Base-by-base conservation (phyloP, 352 stramenopile species). In the Pilasporangium apinafurcum region DNA sequence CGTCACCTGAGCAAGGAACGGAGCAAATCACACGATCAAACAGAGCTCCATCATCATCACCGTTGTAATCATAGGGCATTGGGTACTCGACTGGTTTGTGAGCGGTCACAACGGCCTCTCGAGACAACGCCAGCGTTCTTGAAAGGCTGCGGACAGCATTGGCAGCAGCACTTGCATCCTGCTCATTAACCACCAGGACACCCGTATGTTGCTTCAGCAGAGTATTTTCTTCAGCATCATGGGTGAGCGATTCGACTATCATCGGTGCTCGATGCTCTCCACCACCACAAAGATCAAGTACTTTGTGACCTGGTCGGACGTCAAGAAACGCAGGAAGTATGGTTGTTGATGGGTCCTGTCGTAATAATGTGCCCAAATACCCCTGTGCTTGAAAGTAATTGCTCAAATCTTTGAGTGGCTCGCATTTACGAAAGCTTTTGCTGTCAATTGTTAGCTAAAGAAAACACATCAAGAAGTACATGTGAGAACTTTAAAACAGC, bases 321-420 rank as follows among this genome's bases (percentile, higher is more conserved):
- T 95, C 63, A 16, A 99, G 75, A 37, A 99, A 96, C 30, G 95
- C 65, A 3, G 96, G 92, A 4, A 98, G 81, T 28, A 99, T 69
- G 76, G 98, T 98, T 33, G 82, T 96, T 24, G 95, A 92, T 8
- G 96, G 76, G 53, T 99, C 97, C 51, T 99, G 94, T 20, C 76
- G 70, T 29, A 96, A 86, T 2, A 99, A 65, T 25, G 75, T 95
- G 1, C 96, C 92, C 16, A 88, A 54, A 6, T 84, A 63, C 33
- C 70, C 83, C 40, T 98, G 82, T 18, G 79, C 73, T 22, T 93
- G 92, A 16, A 99, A 72, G 69, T 95, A 98, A 5, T 86, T 70
- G 65, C 95, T 92, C 24, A 99, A 74, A 13, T 85, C 72, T 29
- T 86, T 62, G n/a, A 98, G 60, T 8, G 60, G 66, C 48, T 90